A percentile compares a stretch with the other conserved stretches of the same genome.
These are phyloP conservation scores for Alternaria sp. DNA, from an alignment of 2,329 filamentous ascomycete genomes.

Conservation along the genomic window DNA sequence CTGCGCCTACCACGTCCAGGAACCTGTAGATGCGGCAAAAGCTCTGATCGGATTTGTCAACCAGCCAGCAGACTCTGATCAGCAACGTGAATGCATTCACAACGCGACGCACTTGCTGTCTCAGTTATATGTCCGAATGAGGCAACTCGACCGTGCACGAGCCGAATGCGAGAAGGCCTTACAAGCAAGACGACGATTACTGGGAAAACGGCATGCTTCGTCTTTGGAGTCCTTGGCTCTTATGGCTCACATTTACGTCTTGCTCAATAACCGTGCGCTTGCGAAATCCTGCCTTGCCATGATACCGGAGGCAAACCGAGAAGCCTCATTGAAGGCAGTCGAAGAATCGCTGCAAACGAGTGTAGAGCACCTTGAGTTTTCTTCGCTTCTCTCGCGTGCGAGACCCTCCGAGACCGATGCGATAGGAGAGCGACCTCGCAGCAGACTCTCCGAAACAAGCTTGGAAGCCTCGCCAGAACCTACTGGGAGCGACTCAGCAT, in stretches of 20 bases:
- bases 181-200: slow-evolving; percentile 28
- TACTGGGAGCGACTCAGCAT: background rate
- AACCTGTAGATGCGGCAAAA: slow-evolving; percentile 23
- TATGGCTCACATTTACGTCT: slow-evolving; percentile 35
- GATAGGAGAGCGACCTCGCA: background rate
- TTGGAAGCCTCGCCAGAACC: background rate
- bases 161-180: slow-evolving; percentile 34
- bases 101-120: slow-evolving; percentile 34
- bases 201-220: slow-evolving; percentile 32
- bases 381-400: slow-evolving; percentile 17
- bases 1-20: slow-evolving; percentile 32
- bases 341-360: slow-evolving; percentile 21
- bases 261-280: slow-evolving; percentile 25
- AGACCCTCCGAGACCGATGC: background rate
- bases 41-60: slow-evolving; percentile 26
- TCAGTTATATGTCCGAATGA: slow-evolving; percentile 28
- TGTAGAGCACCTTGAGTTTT: slow-evolving; percentile 29
- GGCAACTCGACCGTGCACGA: slow-evolving; percentile 28
- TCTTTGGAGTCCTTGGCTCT: slow-evolving; percentile 37
- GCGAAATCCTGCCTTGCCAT: slow-evolving; percentile 31
- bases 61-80: slow-evolving; percentile 20
- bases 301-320: slow-evolving; percentile 24
- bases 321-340: slow-evolving; percentile 15
- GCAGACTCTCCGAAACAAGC: slow-evolving; percentile 5
- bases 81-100: slow-evolving; percentile 20